Evolutionary conservation across 495 filamentous ascomycete genomes (phyloP), one percentile per base, ranked within the genome.

Genomic region (Copromyces sp.): DNA sequence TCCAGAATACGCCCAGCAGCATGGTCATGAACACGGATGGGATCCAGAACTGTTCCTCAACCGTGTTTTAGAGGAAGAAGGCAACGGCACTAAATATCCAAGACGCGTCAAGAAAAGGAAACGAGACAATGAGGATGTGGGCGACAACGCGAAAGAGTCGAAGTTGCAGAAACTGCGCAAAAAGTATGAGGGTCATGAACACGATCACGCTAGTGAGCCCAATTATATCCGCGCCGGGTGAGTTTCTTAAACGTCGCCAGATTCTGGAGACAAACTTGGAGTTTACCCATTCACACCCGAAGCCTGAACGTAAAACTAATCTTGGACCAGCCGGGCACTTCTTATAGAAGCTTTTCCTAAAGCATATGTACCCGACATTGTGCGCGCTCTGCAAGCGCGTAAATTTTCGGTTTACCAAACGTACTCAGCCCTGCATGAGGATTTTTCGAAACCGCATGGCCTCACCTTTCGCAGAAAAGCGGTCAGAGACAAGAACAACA

Each of bases 31-130:
- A 24, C 59, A 77, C 65, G 29, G 29, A 1, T 74, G 79, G 41
- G 41, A 79, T 38, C 11, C 71, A 3, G 75, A 79, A 16, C 39
- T 16, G 1, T 45, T 80, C 29, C 76, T 82, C 38, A 44, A 68
- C 4, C 29, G 68, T 20, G 75, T 84, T 47, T 71, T 85, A 40
- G 80, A 84, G 47, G 69, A 72, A 11, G 75, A 75, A 40, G 82
- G 84, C n/a, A 77, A 75, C 1, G 80, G 78, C 17, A 40, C 61
- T 3, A 24, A 68, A 0, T 85, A 84, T 59, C 83, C 84, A 4
- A 80, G 72, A 44, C 75, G 68, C 47, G n/a, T 39, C 32, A 73
- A 24, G 32, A 84, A 85, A 65, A 78, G 82, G 11, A 85, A 84
- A 74, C 77, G 82, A 40, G 32, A 4, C 29, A 72, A 75, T 3